These are phyloP conservation scores for Musa schizocarpa DNA, from an alignment of 176 grass and related monocot species.

Conservation along the genomic window DNA sequence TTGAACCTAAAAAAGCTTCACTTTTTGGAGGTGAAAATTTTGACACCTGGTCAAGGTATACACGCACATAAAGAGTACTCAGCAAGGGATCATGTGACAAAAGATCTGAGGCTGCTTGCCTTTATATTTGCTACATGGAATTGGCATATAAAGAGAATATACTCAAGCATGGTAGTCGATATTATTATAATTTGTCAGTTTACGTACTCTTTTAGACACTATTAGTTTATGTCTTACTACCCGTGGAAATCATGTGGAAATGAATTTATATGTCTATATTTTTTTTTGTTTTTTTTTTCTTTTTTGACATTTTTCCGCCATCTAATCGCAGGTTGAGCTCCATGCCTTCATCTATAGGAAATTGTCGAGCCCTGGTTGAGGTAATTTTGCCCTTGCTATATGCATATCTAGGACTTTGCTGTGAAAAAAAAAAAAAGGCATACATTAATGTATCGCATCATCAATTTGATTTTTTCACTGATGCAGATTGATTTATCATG, in stretches of 20 bases:
- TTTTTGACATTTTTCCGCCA: slow-evolving; percentile 11
- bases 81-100: too few relatives aligned
- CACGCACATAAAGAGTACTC: too few relatives aligned
- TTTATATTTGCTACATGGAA: too few relatives aligned
- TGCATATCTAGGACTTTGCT: not conserved
- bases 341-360: slow-evolving; percentile 66
- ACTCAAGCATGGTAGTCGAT: too few relatives aligned
- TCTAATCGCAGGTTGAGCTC: slow-evolving; percentile 56
- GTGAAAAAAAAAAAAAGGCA: not conserved
- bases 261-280: not conserved
- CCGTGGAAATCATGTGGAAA: not conserved
- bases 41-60: too few relatives aligned
- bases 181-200: too few relatives aligned
- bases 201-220: not conserved
- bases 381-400: slow-evolving; percentile 23
- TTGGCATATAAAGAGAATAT: too few relatives aligned
- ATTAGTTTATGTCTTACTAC: not conserved
- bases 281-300: slow-evolving; percentile 13
- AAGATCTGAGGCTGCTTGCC: too few relatives aligned
- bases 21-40: too few relatives aligned
- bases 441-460: slow-evolving; percentile 11
- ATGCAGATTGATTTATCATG: slow-evolving; percentile 74
- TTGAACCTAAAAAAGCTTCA: too few relatives aligned
- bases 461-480: slow-evolving; percentile 14
- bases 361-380: slow-evolving; percentile 68